phyloP scores from a whole-genome alignment of 768 basidiomycete genomes.

The Leccinellum albellum region DNA sequence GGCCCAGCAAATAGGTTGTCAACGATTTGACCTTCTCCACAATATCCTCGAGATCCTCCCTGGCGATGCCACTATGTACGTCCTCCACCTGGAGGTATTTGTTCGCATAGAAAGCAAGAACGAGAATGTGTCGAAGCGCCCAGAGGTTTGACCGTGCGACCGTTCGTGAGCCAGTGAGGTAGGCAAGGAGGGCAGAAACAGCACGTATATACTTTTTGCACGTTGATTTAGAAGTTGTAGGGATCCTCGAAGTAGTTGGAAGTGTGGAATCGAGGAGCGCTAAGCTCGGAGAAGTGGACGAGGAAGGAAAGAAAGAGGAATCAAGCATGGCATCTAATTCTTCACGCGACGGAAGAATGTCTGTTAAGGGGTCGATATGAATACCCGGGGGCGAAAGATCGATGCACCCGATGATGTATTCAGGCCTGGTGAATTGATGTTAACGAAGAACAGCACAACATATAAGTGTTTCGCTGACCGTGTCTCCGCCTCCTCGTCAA shows the following conservation, averaged over 20 bases:
- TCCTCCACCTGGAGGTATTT: conserved; percentile 57
- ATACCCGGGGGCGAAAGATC: conserved; percentile 35
- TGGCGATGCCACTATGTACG: conserved; percentile 30
- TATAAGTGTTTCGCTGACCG: conserved; percentile 26
- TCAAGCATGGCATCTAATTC: conserved; percentile 48
- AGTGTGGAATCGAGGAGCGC: conserved; percentile 60
- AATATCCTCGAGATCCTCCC: conserved; percentile 34
- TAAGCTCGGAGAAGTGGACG: conserved; percentile 50
- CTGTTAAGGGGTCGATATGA: conserved; percentile 38
- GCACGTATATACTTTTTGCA: conserved; percentile 55
- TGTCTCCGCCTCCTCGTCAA: conserved; percentile 31
- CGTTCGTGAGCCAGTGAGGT: conserved; percentile 58
- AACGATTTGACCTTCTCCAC: conserved; percentile 47
- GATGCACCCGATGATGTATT: conserved; percentile 41
- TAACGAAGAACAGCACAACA: neutral
- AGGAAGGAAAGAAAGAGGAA: conserved; percentile 38
- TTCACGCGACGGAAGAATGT: conserved; percentile 49
- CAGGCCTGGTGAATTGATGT: conserved; percentile 35
- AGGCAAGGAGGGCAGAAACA: conserved; percentile 50
- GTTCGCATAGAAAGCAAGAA: conserved; percentile 56
- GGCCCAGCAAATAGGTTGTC: conserved; percentile 57
- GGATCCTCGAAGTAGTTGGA: conserved; percentile 37
- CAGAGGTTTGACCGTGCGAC: conserved; percentile 56
- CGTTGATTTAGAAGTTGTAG: conserved; percentile 3
- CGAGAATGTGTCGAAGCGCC: conserved; percentile 67